These are phyloP conservation scores for Syzygium aromaticum DNA, from an alignment of 345 rosid genomes.

Conservation along the genomic window DNA sequence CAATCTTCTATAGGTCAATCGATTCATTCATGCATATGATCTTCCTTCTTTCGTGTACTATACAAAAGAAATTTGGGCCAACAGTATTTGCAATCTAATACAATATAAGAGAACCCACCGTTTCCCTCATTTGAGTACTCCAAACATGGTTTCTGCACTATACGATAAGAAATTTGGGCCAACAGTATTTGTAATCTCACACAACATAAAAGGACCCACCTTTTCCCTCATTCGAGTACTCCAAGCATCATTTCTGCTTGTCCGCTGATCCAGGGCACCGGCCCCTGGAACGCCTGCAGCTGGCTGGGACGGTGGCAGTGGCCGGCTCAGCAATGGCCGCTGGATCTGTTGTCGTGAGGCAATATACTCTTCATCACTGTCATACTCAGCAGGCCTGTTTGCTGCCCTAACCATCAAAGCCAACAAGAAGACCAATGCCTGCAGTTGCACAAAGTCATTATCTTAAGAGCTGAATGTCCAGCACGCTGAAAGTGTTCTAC, in stretches of 20 bases:
- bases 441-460: constrained; percentile 8
- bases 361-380: constrained; percentile 85
- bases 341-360: constrained; percentile 68
- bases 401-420: constrained; percentile 73
- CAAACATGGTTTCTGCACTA: constrained; percentile 83
- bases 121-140: constrained; percentile 95
- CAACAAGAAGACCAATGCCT: constrained; percentile 79
- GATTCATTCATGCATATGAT: background rate
- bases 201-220: constrained; percentile 21
- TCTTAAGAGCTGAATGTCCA: background rate
- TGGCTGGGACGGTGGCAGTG: constrained; percentile 17
- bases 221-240: constrained; percentile 98
- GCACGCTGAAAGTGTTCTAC: background rate
- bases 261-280: constrained; percentile 67
- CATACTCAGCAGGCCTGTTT: constrained; percentile 70
- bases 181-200: background rate
- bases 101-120: constrained; percentile 28
- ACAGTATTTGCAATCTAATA: background rate
- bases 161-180: background rate
- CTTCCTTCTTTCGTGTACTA: background rate
- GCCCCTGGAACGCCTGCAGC: constrained; percentile 64
- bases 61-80: background rate
- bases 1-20: background rate
- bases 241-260: constrained; percentile 94
- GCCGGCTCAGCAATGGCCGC: constrained; percentile 75